Base-by-base conservation (phyloP, 1,284 basidiomycete species). In the Rugosomyces carneus region DNA sequence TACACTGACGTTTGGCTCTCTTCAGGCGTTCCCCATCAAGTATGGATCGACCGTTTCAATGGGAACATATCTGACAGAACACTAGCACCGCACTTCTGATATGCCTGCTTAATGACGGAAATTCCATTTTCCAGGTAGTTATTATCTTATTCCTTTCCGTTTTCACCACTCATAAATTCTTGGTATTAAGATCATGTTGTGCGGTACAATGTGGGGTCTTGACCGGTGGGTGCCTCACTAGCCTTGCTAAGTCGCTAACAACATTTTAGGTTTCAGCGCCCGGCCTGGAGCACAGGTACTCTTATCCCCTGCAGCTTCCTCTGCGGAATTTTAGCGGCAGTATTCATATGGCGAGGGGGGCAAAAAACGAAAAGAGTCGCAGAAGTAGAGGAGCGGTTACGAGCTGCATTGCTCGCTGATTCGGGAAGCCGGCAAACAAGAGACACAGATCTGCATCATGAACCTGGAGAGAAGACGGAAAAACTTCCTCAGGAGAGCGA, bases 201-300 rank as follows among this genome's bases (percentile, higher is more conserved):
- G 86, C 54, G 85, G 78, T 1, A 81, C 77, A 34, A 93, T 93
- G 81, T 93, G 90, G 91, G 76, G 84, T 1, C 63, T 93, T 57
- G 78, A 84, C 57, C 67, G 80, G 73, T 75, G 53, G 49, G 63
- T 47, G 5, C 24, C 37, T 15, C 11, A 24, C 15, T 15, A 19
- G 2, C 26, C 16, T 15, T 10, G 13, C n/a, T 31, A 27, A 9
- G 9, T n/a, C 1, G 18, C 24, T 29, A 21, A 50, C 47, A 3
- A 32, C 18, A 49, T 16, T n/a, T 11, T 20, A 80, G 78, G 24
- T 82, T 82, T 55, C 52, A 75, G 48, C 74, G 82, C 18, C 82
- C 82, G 3, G 72, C 79, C 2, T 84, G 81, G 81, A 77, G 72
- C 34, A 83, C 80, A 0, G 89, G 82, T 0, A 74, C 71, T 11